Conservation (phyloP, 2,329 filamentous ascomycete genomes). For the Stachybotrys elegans region DNA sequence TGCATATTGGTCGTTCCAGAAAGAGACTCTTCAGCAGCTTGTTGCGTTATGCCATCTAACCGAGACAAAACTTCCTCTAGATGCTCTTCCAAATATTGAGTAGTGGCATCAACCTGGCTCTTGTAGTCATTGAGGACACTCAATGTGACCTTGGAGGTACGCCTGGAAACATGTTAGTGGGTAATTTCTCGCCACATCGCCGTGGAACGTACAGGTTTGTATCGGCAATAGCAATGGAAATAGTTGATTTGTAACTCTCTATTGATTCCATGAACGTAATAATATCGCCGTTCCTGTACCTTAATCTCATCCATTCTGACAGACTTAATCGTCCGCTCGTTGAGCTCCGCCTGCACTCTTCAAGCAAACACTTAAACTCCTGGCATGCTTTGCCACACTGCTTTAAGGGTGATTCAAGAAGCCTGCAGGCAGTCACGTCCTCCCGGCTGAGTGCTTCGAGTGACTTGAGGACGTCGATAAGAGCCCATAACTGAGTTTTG, state of each 20-base stretch:
- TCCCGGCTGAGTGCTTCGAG: neutral
- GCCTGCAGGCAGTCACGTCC: slow-evolving; percentile 8
- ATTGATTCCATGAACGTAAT: slow-evolving; percentile 32
- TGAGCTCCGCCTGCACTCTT: neutral
- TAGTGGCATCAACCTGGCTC: slow-evolving; percentile 13
- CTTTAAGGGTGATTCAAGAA: slow-evolving; percentile 26
- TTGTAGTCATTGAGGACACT: slow-evolving; percentile 14
- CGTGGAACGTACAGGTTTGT: slow-evolving; percentile 12
- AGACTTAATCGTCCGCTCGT: slow-evolving; percentile 28
- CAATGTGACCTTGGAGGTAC: slow-evolving; percentile 9
- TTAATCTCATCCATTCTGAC: slow-evolving; percentile 38
- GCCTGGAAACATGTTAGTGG: slow-evolving; percentile 1
- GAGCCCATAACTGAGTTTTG: slow-evolving; percentile 6
- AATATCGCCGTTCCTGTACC: slow-evolving; percentile 38
- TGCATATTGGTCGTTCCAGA: neutral
- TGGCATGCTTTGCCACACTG: slow-evolving; percentile 35
- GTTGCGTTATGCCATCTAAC: neutral
- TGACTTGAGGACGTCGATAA: slow-evolving; percentile 6
- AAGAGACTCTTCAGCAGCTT: neutral
- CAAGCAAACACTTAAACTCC: slow-evolving; percentile 24
- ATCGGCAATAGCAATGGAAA: slow-evolving; percentile 15
- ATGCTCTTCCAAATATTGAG: slow-evolving; percentile 11
- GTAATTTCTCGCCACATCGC: slow-evolving; percentile 4
- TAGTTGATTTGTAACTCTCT: slow-evolving; percentile 32
- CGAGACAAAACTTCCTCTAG: neutral